A percentile compares a stretch with the other conserved stretches of the same genome.
Evolutionary conservation across 2,329 filamentous ascomycete species (phyloP).

Genomic region (Cladosporium phlei): DNA sequence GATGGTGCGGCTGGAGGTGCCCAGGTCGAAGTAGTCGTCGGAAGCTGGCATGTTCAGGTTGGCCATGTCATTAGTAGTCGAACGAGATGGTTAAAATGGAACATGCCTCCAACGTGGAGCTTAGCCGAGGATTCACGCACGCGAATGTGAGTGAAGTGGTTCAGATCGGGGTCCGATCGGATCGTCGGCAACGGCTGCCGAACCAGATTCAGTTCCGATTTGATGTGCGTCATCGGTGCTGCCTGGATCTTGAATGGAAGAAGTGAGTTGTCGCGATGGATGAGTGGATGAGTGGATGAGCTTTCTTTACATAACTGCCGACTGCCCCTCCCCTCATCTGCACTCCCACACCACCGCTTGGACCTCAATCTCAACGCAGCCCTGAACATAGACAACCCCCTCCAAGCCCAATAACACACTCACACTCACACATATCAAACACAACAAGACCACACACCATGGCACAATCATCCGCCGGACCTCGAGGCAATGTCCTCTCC

Average conservation of each 20-base stretch:
- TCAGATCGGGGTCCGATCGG: neutral
- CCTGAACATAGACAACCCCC: neutral
- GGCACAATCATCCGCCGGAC: slow-evolving; percentile 1
- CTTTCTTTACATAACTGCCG: no score
- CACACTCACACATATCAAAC: neutral
- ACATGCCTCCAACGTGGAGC: no score
- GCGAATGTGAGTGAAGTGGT: no score
- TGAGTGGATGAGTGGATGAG: no score
- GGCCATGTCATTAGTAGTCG: no score
- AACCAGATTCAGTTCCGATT: slow-evolving; percentile 1
- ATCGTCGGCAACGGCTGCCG: slow-evolving; percentile 8
- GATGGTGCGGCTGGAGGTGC: slow-evolving; percentile 51
- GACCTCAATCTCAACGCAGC: neutral
- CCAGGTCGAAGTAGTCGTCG: slow-evolving; percentile 49
- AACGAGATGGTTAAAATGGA: no score
- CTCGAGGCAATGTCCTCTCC: slow-evolving; percentile 39
- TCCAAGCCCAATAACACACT: neutral
- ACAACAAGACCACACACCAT: neutral
- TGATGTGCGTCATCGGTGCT: slow-evolving; percentile 4
- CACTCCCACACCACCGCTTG: neutral
- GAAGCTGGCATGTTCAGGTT: no score
- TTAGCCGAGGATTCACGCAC: no score
- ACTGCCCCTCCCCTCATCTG: no score
- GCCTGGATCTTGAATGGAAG: neutral
- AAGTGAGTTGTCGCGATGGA: no score